Evolutionary conservation across 2,329 filamentous ascomycete species (phyloP).

Genomic region (Bipolaris cookei): DNA sequence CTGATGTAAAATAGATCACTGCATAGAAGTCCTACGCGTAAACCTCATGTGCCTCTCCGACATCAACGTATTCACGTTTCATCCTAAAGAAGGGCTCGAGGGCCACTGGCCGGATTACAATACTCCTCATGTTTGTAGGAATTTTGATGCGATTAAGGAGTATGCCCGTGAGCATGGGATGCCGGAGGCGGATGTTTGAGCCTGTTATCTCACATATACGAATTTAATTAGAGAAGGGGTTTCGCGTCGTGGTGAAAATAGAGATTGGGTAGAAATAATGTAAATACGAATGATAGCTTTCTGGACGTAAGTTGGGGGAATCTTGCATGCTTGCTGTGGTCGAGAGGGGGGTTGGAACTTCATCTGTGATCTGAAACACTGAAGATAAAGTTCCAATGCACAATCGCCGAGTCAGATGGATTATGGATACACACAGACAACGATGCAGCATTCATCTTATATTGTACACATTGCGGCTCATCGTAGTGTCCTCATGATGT

Average conservation of each 20-base stretch:
- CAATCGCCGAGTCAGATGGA: not conserved
- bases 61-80: conserved; percentile 46
- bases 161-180: conserved; percentile 45
- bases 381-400: not conserved
- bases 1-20: conserved; percentile 34
- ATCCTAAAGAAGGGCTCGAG: conserved; percentile 22
- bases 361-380: no score
- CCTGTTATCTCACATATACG: no score
- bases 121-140: conserved; percentile 41
- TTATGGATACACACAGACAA: not conserved
- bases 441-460: conserved; percentile 17
- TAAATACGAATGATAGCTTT: no score
- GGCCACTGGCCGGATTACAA: conserved; percentile 44
- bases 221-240: not conserved
- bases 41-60: conserved; percentile 47
- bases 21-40: conserved; percentile 47
- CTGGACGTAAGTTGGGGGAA: no score
- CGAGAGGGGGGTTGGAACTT: no score
- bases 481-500: conserved; percentile 22
- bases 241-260: not conserved
- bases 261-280: no score
- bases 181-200: conserved; percentile 33
- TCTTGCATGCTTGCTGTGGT: no score
- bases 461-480: conserved; percentile 21
- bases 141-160: conserved; percentile 43